Evolutionary conservation across 148 eudicot genomes (phyloP), one percentile per base, ranked within the genome.

Genomic region (Vaccinium myrtillus): DNA sequence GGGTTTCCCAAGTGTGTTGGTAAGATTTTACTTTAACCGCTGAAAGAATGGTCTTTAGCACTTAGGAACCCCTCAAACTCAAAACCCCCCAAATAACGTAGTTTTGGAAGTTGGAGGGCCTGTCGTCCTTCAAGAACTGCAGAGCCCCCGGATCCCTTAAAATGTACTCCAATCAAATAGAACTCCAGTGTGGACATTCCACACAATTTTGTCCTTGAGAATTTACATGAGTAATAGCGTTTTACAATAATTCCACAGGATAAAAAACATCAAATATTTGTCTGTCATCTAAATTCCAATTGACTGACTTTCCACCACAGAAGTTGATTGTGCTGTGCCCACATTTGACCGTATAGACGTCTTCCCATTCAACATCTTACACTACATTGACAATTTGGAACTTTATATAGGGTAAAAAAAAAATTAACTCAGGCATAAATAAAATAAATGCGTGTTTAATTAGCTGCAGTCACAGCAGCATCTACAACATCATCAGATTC

Each of bases 401-500:
- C 25, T 36, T 25, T 25, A 18, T 43, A n/a, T 30, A 18, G 19
- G n/a, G 4, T 5, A 19, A 43, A 43, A 43, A 43, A 43, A 5
- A 43, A 5, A 32, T 21, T 11, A 58, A 6, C 39, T 8, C 51
- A 79, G 11, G 53, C 51, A 19, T 58, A 39, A 25, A 49, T 5
- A 13, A 55, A n/a, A 13, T 5, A 59, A 46, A 59, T 21, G 6
- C 23, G 39, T 30, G 39, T 30, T 77, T 54, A 86, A 55, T 77
- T 71, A 81, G 89, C 88, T 54, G 83, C 90, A 82, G 80, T 76
- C 21, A 56, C 88, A 76, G 87, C 88, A 61, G 85, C 89, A 51
- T 86, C 69, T 58, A 83, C 81, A 83, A 83, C 84, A 75, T 91
- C 98, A 69, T 92, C 97, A 56, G 88, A 85, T 86, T 96, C 98